Conservation (phyloP, 495 filamentous ascomycete genomes). For the Penicillium ochrochloron region DNA sequence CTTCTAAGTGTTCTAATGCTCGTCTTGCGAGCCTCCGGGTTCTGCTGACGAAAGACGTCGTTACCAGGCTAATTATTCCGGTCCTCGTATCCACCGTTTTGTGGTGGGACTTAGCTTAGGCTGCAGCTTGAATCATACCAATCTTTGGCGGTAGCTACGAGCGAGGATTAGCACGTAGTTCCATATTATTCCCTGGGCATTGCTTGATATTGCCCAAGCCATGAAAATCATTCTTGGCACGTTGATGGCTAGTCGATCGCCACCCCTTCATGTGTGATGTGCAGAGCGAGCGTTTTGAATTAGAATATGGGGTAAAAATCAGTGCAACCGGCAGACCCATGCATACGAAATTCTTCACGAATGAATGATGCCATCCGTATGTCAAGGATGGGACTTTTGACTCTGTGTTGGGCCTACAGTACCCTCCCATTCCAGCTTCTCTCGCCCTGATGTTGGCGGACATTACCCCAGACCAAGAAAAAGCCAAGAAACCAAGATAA, state of each 20-base stretch:
- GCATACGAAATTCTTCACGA: not conserved
- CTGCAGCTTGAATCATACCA: slow-evolving; percentile 12
- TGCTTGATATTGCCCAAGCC: slow-evolving; percentile 26
- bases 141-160: not conserved
- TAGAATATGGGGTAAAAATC: slow-evolving; percentile 7
- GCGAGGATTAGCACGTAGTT: slow-evolving; percentile 6
- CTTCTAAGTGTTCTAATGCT: slow-evolving; percentile 1
- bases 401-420: not conserved
- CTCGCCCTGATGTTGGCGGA: not conserved
- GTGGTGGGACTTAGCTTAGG: slow-evolving; percentile 10
- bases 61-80: slow-evolving; percentile 3
- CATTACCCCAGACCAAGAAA: slow-evolving; percentile 18
- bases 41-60: not conserved
- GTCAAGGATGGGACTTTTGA: not conserved
- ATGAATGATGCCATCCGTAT: not conserved
- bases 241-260: slow-evolving; percentile 8
- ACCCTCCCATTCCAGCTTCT: not conserved
- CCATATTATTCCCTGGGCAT: slow-evolving; percentile 18
- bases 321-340: not conserved
- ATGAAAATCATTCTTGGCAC: slow-evolving; percentile 19
- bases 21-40: not conserved
- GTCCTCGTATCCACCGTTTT: slow-evolving; percentile 15
- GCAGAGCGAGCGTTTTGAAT: slow-evolving; percentile 6
- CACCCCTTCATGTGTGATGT: slow-evolving; percentile 3
- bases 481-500: slow-evolving; percentile 9